Conservation (phyloP, 2,329 filamentous ascomycete species). For the Pseudogymnoascus sp. region DNA sequence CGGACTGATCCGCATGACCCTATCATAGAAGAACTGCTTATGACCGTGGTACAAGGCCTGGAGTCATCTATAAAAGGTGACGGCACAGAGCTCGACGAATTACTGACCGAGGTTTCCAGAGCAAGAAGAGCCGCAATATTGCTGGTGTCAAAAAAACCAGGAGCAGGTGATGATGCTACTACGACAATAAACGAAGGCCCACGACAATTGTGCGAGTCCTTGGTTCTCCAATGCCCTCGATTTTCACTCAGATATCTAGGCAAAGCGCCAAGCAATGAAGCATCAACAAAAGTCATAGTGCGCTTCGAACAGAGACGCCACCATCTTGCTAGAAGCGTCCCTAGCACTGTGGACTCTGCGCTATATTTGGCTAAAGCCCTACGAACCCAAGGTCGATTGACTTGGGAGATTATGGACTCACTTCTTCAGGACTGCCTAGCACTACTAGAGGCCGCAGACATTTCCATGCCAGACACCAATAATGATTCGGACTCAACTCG, state of each 20-base stretch:
- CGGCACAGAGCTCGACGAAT: constrained; percentile 51
- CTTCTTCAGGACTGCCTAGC: constrained; percentile 49
- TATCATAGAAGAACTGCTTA: constrained; percentile 37
- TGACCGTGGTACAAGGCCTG: constrained; percentile 46
- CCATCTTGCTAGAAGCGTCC: constrained; percentile 41
- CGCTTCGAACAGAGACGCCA: constrained; percentile 55
- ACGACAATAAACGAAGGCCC: constrained; percentile 16
- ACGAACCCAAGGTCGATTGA: constrained; percentile 39
- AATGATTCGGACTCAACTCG: constrained; percentile 25
- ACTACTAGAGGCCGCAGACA: constrained; percentile 47
- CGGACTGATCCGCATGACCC: constrained; percentile 36
- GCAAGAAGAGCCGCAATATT: constrained; percentile 49
- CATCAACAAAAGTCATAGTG: constrained; percentile 49
- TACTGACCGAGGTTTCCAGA: constrained; percentile 49
- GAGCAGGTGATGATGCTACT: constrained; percentile 10
- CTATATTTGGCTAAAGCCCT: constrained; percentile 49
- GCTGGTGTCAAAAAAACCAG: constrained; percentile 32
- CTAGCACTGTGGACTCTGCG: constrained; percentile 52
- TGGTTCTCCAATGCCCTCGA: constrained; percentile 52
- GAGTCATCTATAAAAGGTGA: constrained; percentile 55
- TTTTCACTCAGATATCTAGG: constrained; percentile 57
- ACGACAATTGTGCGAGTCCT: constrained; percentile 42
- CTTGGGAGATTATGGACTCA: constrained; percentile 51
- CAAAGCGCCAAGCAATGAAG: constrained; percentile 44
- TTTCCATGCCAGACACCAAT: background rate